Base-by-base conservation (phyloP, 176 grass and related monocot species). In the Puya raimondii region DNA sequence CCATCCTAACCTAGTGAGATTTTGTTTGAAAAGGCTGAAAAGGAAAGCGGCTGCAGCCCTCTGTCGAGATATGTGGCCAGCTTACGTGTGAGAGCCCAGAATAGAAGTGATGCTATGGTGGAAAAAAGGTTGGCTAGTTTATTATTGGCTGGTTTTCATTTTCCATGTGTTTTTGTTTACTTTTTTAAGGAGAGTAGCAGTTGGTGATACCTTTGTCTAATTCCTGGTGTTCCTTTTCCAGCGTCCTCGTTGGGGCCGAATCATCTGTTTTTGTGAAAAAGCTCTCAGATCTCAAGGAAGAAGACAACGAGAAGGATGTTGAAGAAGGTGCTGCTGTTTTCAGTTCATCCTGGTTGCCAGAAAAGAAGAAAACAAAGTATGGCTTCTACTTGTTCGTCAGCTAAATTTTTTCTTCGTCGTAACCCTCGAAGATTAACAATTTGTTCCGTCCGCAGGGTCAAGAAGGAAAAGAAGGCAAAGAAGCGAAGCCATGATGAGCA, bases 281-380 rank as follows among this genome's bases (percentile, higher is more conserved):
- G 71, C 65, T 97, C 49, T 82, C 83, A 79, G 84, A 96, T 69
- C 42, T 67, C 1, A 65, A 85, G 75, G 80, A 87, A 27, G 65
- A 80, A 73, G 74, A 92, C 59, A 80, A 87, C 52, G 84, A 79
- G 65, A 63, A 75, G 17, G 83, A 85, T 79, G 65, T 79, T 70
- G 77, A 84, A 80, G 84, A 85, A 75, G 82, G 75, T 33, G 83
- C 80, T 80, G 74, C 85, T 61, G 74, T 83, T 53, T 97, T 97
- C 74, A 83, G 82, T 70, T 87, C 88, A 76, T 83, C 83, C 56
- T 87, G 63, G 81, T 63, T 97, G 74, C 65, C 84, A 63, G 86
- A 97, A 76, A 92, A 97, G 78, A 96, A 92, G 88, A 96, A 87
- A 79, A 65, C 66, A 15, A 84, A 84, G 89, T 92, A 81, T 16